Conservation (phyloP, 1,284 basidiomycete genomes). For the Leucocoprinus gongylophorus region DNA sequence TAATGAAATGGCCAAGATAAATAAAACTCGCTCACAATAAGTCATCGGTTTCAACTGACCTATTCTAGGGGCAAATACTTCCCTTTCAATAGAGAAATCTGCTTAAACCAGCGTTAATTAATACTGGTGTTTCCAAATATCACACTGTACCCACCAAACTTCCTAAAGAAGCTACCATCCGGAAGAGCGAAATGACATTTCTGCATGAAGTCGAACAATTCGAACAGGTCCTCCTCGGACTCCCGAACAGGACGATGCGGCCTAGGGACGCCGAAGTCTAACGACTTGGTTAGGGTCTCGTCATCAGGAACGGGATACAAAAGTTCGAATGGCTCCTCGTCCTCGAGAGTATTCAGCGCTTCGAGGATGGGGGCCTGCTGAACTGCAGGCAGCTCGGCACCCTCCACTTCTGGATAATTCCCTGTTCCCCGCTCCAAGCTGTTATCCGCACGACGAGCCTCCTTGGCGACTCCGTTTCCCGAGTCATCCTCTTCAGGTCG, state of each 20-base stretch:
- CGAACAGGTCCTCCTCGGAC: not conserved
- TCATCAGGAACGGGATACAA: not conserved
- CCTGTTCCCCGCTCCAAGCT: not conserved
- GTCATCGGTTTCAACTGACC: not conserved
- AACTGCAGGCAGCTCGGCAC: too few species aligned
- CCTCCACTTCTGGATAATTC: too few species aligned
- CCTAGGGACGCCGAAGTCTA: not conserved
- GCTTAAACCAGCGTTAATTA: too few species aligned
- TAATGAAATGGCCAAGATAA: not conserved
- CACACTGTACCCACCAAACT: too few species aligned
- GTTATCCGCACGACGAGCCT: not conserved
- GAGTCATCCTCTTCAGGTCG: not conserved
- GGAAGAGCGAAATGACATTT: not conserved
- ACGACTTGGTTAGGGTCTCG: not conserved
- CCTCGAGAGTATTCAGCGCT: not conserved
- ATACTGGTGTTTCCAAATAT: too few species aligned
- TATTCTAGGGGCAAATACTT: not conserved
- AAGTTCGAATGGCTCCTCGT: not conserved
- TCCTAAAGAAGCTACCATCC: too few species aligned
- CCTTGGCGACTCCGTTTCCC: not conserved
- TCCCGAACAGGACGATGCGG: not conserved
- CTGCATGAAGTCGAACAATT: not conserved
- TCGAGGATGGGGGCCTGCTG: too few species aligned
- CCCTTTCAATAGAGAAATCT: not conserved
- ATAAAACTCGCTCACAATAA: not conserved